A percentile compares a stretch with the other conserved stretches of the same genome.
These are phyloP conservation scores for Clavispora santaluciae DNA, from an alignment of 805 yeast genomes.

Conservation along the genomic window DNA sequence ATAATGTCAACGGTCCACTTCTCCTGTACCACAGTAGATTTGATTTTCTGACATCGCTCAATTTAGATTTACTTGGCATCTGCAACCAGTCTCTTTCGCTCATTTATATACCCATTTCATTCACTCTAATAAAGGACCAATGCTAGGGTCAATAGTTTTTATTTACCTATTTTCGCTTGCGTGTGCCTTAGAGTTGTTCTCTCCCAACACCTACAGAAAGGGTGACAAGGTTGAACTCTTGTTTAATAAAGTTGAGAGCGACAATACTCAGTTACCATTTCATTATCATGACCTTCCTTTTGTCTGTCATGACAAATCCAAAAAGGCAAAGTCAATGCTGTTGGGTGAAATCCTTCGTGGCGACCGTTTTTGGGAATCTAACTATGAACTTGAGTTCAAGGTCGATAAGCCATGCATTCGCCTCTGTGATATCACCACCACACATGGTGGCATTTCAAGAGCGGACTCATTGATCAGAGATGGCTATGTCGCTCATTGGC, in stretches of 20 bases:
- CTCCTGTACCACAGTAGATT: background rate
- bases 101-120: background rate
- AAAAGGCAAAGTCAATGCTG: slow-evolving; percentile 53
- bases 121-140: background rate
- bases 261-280: slow-evolving; percentile 69
- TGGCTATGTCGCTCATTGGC: slow-evolving; percentile 81
- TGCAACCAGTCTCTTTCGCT: background rate
- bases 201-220: slow-evolving; percentile 32
- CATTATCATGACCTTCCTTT: slow-evolving; percentile 75
- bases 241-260: slow-evolving; percentile 77
- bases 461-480: slow-evolving; percentile 60
- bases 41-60: background rate
- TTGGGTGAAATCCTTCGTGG: slow-evolving; percentile 77
- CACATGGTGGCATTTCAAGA: slow-evolving; percentile 44
- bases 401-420: slow-evolving; percentile 61
- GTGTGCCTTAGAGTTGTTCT: slow-evolving; percentile 16
- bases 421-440: slow-evolving; percentile 63
- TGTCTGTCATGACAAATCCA: slow-evolving; percentile 62
- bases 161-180: background rate
- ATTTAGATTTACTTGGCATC: background rate
- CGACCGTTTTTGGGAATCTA: slow-evolving; percentile 73
- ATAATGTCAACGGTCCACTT: background rate
- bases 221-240: slow-evolving; percentile 65
- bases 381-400: slow-evolving; percentile 59
- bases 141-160: background rate